Conservation (phyloP, 78 protist species). For the Dictyostelium firmibasis region DNA sequence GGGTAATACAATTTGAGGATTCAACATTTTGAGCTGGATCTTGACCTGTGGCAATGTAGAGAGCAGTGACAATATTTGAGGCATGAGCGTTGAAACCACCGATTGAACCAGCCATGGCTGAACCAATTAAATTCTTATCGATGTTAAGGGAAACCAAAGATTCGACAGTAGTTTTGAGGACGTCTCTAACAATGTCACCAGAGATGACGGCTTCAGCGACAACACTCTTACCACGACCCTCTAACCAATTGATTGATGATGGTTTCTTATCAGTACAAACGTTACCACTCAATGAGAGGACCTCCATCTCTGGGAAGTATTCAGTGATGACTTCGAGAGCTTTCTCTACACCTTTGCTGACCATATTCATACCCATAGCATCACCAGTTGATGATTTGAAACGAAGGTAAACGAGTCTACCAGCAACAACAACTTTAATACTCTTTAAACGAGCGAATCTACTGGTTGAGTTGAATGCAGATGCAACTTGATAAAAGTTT, state of each 20-base stretch:
- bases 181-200: conserved; percentile 80
- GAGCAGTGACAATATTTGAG: conserved; percentile 96
- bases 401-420: conserved; percentile 85
- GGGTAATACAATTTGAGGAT: conserved; percentile 93
- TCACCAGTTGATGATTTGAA: conserved; percentile 91
- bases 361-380: conserved; percentile 98
- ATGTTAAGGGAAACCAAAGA: conserved; percentile 79
- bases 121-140: conserved; percentile 95
- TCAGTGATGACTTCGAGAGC: conserved; percentile 70
- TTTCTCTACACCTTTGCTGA: conserved; percentile 88
- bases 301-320: conserved; percentile 84
- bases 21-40: conserved; percentile 99
- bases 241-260: conserved; percentile 94
- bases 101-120: conserved; percentile 97
- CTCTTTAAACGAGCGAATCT: conserved; percentile 81
- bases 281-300: conserved; percentile 90
- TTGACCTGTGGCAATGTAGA: conserved; percentile 97
- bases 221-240: conserved; percentile 95
- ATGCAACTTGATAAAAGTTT: conserved; percentile 41
- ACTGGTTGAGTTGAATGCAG: conserved; percentile 83
- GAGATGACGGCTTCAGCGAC: conserved; percentile 92
- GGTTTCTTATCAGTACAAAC: conserved; percentile 96
- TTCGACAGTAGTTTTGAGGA: conserved; percentile 84
- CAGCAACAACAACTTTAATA: conserved; percentile 79
- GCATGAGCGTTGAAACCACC: conserved; percentile 99